Evolutionary conservation across 257 asterid species (phyloP).

Genomic region (Solanum rostratum): DNA sequence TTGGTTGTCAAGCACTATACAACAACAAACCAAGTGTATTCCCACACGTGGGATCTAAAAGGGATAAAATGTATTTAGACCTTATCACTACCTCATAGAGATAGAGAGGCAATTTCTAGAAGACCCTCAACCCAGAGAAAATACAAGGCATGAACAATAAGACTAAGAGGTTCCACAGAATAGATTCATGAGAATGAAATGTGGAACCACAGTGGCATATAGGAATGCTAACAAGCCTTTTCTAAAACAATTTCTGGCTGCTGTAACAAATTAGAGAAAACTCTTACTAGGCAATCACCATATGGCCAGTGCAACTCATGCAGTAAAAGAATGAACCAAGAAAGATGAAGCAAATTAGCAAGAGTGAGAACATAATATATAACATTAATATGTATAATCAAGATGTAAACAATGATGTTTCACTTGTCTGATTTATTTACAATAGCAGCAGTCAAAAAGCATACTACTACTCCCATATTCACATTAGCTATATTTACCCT

Average conservation of each 20-base stretch:
- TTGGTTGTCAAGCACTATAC: background rate
- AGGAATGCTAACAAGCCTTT: background rate
- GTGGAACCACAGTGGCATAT: background rate
- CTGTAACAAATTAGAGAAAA: background rate
- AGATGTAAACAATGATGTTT: background rate
- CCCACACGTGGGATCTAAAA: no score
- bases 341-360: background rate
- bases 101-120: no score
- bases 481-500: constrained; percentile 19
- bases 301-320: background rate
- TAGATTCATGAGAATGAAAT: background rate
- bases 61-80: no score
- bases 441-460: constrained; percentile 5
- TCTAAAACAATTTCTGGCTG: background rate
- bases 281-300: background rate
- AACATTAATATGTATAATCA: background rate
- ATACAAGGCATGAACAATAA: background rate
- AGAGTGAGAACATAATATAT: background rate
- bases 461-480: constrained; percentile 12
- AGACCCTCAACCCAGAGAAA: no score
- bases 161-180: background rate
- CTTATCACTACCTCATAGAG: no score
- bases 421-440: constrained; percentile 18
- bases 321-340: background rate
- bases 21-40: no score